phyloP scores from a whole-genome alignment of 805 yeast genomes.

The Candida stauntonica region DNA sequence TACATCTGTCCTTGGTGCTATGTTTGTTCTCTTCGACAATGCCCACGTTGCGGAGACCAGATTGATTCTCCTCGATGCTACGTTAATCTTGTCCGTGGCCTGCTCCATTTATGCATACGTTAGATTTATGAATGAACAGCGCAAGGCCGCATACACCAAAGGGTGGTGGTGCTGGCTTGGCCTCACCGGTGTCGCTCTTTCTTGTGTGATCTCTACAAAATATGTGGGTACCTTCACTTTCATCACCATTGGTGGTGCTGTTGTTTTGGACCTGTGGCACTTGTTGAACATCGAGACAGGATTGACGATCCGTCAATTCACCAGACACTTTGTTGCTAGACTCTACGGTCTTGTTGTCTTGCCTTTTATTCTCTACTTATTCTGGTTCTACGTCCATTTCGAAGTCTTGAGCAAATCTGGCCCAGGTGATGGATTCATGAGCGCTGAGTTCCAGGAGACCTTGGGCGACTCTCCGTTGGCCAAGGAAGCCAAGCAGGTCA shows the following conservation, averaged over 20 bases:
- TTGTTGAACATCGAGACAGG: slow-evolving; percentile 71
- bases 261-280: slow-evolving; percentile 81
- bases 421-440: slow-evolving; percentile 94
- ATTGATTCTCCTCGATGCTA: slow-evolving; percentile 87
- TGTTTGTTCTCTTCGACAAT: slow-evolving; percentile 78
- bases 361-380: slow-evolving; percentile 78
- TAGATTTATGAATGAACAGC: slow-evolving; percentile 64
- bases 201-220: slow-evolving; percentile 92
- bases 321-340: slow-evolving; percentile 73
- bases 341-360: slow-evolving; percentile 64
- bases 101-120: slow-evolving; percentile 73
- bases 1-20: slow-evolving; percentile 72
- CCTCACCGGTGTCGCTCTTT: slow-evolving; percentile 78
- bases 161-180: slow-evolving; percentile 88
- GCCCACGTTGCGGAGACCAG: slow-evolving; percentile 91
- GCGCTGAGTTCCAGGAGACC: slow-evolving; percentile 92
- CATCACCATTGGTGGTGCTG: slow-evolving; percentile 83
- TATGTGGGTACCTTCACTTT: slow-evolving; percentile 95
- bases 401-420: slow-evolving; percentile 79
- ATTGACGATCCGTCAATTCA: slow-evolving; percentile 49
- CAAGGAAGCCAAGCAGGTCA: slow-evolving; percentile 61
- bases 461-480: slow-evolving; percentile 79
- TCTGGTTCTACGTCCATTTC: slow-evolving; percentile 93
- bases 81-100: slow-evolving; percentile 80
- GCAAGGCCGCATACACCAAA: slow-evolving; percentile 58